Evolutionary conservation across 768 basidiomycete species (phyloP), one percentile per base, ranked within the genome.

Genomic region (Tylopilus intermedius): DNA sequence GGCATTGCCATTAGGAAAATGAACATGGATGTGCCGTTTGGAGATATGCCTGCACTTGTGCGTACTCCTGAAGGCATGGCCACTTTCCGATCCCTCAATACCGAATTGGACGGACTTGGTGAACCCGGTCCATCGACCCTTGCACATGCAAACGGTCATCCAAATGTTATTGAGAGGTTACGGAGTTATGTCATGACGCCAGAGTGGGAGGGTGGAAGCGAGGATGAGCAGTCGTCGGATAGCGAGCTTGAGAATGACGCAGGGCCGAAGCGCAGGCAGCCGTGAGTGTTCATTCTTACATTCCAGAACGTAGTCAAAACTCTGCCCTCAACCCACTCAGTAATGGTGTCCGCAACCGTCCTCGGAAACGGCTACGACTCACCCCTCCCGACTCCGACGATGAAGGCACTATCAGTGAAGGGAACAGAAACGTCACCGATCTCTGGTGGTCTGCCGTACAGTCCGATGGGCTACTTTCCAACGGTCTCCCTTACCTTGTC

Each of bases 51-150:
- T 5, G 88, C 88, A 0, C 78, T 92, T 13, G 64, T 79, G 11
- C 84, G 91, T 15, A 87, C 88, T 0, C 73, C 81, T 0, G 76
- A 82, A 53, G 83, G 83, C n/a, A 94, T 94, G 91, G 65, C 74
- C 3, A 58, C 72, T 49, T 91, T 92, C 59, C 67, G 67, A 26
- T 73, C 80, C 45, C 72, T 92, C 7, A 86, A 90, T 54, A 63
- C 54, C 9, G 79, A 79, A 15, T 62, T 85, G 11, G 74, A 77
- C 58, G 59, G 61, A 42, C 54, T 67, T n/a, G 65, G 65, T 45
- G 65, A 71, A 58, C 69, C 67, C 15, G 69, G 66, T 26, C 67
- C 67, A 45, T 70, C 69, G 6, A 67, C 62, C 15, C 67, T 70
- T 22, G 62, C 66, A 2, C 60, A 67, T n/a, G 64, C 68, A 6